Evolutionary conservation across 2,329 filamentous ascomycete species (phyloP), one percentile per base, ranked within the genome.

Genomic region (Cryphonectria japonica): DNA sequence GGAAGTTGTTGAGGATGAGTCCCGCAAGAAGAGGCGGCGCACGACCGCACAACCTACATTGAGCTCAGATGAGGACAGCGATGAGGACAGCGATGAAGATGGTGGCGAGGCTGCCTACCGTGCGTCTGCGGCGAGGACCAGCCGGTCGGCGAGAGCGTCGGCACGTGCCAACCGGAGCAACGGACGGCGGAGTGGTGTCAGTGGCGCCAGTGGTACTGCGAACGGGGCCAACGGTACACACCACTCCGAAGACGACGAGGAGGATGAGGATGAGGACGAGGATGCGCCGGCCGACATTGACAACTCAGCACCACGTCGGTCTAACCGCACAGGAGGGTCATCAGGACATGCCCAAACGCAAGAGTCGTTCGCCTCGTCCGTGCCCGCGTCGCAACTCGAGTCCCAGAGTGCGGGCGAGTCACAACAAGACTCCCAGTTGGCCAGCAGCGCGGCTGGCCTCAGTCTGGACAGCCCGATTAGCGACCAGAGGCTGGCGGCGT

Each of bases 21-120:
- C 94, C 71, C 88, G 91, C 76, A 96, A 95, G 85, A 92, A 96
- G 82, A 89, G 95, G 76, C 91, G 93, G 81, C 91, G 93, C 76
- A 73, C 69, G 41, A 66, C 68, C 5, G 92, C 88, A 5, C 69
- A 70, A 7, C 85, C 87, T 41, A 85, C 86, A 46, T 84, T 87
- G 22, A 85, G 88, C 69, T 84, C 84, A 68, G 88, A 87, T 79
- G 90, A 78, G 78, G 84, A 90, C 32, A 88, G 87, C 54, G 87
- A 88, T 13, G 87, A 87, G 68, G 86, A 85, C 29, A 87, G 85
- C 68, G 87, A 87, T 37, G 87, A 89, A 66, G 69, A 71, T n/a
- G 65, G 63, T n/a, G 65, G 63, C 34, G 73, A 70, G 74, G 77
- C 66, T 78, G 78, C 74, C 76, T 85, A 69, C 83, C 88, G 59